Conservation (phyloP, 768 basidiomycete species). For the Tephrocybe rancida region DNA sequence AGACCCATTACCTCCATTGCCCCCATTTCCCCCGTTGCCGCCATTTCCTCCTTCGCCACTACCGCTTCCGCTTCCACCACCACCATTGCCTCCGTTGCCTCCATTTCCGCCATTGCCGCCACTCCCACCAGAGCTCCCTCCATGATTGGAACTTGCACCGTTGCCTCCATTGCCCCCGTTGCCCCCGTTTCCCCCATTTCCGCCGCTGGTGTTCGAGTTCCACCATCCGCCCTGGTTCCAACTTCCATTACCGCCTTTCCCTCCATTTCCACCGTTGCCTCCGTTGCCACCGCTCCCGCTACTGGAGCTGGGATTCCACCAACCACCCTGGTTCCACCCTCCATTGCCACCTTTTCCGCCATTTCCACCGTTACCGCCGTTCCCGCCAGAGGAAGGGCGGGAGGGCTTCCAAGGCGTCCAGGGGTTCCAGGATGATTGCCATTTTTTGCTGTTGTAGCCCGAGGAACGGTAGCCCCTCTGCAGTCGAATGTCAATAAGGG, state of each 20-base stretch:
- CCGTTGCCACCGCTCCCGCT: not conserved
- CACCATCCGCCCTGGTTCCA: too few species aligned
- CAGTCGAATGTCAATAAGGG: not conserved
- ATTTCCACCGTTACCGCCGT: not conserved
- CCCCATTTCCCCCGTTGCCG: not conserved
- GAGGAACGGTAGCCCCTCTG: conserved; percentile 2
- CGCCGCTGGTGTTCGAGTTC: too few species aligned
- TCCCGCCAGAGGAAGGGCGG: not conserved
- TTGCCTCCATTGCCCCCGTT: too few species aligned
- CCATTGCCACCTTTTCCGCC: not conserved
- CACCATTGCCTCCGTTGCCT: not conserved
- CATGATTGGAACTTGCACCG: too few species aligned
- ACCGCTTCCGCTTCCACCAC: not conserved
- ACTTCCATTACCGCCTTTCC: not conserved
- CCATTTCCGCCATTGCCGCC: not conserved
- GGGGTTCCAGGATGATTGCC: conserved; percentile 6
- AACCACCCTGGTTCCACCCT: not conserved
- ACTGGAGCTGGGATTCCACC: not conserved
- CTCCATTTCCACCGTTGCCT: too few species aligned
- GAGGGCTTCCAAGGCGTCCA: conserved; percentile 4
- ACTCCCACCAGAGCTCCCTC: too few species aligned
- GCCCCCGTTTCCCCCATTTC: too few species aligned
- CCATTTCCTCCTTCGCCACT: not conserved
- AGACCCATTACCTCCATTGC: not conserved
- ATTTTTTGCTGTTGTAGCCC: not conserved